Percentiles rank a stretch among this genome's conserved stretches.
Conservation (phyloP, 805 yeast species). For the Pichia heedii region DNA sequence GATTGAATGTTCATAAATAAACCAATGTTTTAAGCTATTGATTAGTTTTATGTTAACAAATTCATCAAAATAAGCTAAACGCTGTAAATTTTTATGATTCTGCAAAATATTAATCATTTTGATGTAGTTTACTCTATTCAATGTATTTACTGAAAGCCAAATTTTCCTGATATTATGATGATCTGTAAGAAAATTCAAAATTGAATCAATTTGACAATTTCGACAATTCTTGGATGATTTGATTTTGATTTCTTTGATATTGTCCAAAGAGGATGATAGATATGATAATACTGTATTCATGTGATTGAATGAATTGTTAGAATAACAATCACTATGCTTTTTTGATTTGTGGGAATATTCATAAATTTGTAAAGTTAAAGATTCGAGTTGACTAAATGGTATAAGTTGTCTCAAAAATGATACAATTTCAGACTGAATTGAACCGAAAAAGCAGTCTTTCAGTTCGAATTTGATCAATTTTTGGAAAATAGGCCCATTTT, state of each 20-base stretch:
- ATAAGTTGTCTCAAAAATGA: slow-evolving; percentile 32
- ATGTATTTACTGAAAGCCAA: slow-evolving; percentile 15
- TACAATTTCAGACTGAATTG: slow-evolving; percentile 12
- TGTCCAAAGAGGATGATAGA: slow-evolving; percentile 14
- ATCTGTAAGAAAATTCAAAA: slow-evolving; percentile 9
- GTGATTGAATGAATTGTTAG: background rate
- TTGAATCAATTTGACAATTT: slow-evolving; percentile 19
- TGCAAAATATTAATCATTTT: slow-evolving; percentile 6
- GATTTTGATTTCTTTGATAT: slow-evolving; percentile 14
- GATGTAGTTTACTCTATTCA: slow-evolving; percentile 10
- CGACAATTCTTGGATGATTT: slow-evolving; percentile 22
- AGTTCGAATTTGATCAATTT: slow-evolving; percentile 14
- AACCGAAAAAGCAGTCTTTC: slow-evolving; percentile 18
- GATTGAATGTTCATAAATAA: slow-evolving; percentile 15
- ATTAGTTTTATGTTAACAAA: slow-evolving; percentile 14
- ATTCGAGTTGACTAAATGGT: slow-evolving; percentile 18
- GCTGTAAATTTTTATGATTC: slow-evolving; percentile 5
- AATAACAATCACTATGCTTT: slow-evolving; percentile 9
- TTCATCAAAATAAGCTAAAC: slow-evolving; percentile 19
- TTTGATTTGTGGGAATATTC: slow-evolving; percentile 21
- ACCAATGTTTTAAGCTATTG: slow-evolving; percentile 20
- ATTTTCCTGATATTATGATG: slow-evolving; percentile 8
- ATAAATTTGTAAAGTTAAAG: slow-evolving; percentile 15
- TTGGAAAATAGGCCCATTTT: slow-evolving; percentile 2
- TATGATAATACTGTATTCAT: slow-evolving; percentile 7